Base-by-base conservation (phyloP, 1,284 basidiomycete species). In the Ustilago loliicola region DNA sequence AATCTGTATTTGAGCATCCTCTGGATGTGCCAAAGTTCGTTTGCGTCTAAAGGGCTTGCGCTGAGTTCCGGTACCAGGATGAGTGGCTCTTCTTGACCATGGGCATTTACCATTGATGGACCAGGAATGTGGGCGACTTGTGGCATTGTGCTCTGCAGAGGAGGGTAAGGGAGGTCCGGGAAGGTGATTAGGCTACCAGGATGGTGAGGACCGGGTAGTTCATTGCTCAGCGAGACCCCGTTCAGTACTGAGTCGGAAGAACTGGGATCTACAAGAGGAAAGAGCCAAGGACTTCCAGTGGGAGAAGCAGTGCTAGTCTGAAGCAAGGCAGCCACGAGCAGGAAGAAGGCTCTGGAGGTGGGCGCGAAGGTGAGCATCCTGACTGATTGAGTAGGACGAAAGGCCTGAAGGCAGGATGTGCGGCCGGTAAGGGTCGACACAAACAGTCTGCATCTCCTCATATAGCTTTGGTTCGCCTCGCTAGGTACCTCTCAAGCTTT, bases 1-100 rank as follows among this genome's bases (percentile, higher is more conserved):
- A 68, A 47, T n/a, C 56, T 58, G 32, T 47, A 53, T 17, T 32
- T 8, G 6, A 68, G n/a, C 17, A 25, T 48, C 11, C 66, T 40
- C 2, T 5, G 3, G 21, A 68, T 29, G 50, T 58, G 59, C 19
- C 25, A 54, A 1, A 53, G 38, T n/a, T 68, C 66, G 15, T 25
- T 7, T 32, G 7, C 40, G 10, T 3, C 8, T 13, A n/a, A 10
- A 17, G 7, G 1, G 5, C 3, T 36, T 17, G 40, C 21, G 1
- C 25, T 6, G 13, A 50, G 17, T 4, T 13, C 7, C 7, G 48
- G 48, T 11, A 50, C 25, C 10, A 13, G 4, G 23, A 19, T 15
- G 13, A 50, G 25, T 11, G 5, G 15, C 3, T 50, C 17, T 29
- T 50, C n/a, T n/a, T 1, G 9, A 50, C 48, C 48, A 13, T 8